These are phyloP conservation scores for Cardamine occulta DNA, from an alignment of 345 rosid genomes.

Conservation along the genomic window DNA sequence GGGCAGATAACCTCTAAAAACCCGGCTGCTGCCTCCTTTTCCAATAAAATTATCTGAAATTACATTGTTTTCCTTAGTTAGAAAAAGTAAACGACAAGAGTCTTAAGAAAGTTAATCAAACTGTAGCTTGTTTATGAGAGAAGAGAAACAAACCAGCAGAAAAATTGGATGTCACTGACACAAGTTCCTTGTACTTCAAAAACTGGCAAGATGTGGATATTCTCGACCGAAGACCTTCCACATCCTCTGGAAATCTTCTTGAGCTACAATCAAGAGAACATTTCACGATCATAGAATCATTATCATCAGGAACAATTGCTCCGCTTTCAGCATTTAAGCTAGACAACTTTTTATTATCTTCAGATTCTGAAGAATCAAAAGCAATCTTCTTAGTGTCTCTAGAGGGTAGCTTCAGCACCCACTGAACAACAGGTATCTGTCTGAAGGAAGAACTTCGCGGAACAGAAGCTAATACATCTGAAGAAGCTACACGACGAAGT, in stretches of 20 bases:
- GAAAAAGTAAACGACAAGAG: slow-evolving; percentile 9
- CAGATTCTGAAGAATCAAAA: slow-evolving; percentile 31
- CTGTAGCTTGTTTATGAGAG: slow-evolving; percentile 4
- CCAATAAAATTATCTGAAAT: slow-evolving; percentile 80
- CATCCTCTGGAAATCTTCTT: slow-evolving; percentile 52
- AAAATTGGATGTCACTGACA: slow-evolving; percentile 67
- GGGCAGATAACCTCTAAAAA: slow-evolving; percentile 75
- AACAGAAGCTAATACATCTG: slow-evolving; percentile 39
- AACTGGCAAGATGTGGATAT: slow-evolving; percentile 74
- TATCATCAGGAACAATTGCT: slow-evolving; percentile 48
- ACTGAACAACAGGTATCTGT: slow-evolving; percentile 67
- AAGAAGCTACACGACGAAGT: slow-evolving; percentile 52
- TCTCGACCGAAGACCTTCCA: slow-evolving; percentile 62
- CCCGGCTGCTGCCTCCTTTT: slow-evolving; percentile 88
- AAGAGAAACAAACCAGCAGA: slow-evolving; percentile 56
- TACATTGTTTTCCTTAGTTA: slow-evolving; percentile 9
- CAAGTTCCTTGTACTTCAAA: slow-evolving; percentile 77
- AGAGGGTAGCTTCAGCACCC: slow-evolving; percentile 68
- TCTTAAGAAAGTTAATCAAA: neutral
- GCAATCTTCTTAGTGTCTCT: slow-evolving; percentile 50
- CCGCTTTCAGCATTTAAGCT: slow-evolving; percentile 51
- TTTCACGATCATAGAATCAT: slow-evolving; percentile 37
- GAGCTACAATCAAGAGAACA: slow-evolving; percentile 42
- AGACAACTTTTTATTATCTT: slow-evolving; percentile 26
- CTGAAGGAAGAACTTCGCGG: slow-evolving; percentile 50